A percentile compares a stretch with the other conserved stretches of the same genome.
These are phyloP conservation scores for Phytophthora ramorum DNA, from an alignment of 352 stramenopile species.

Conservation along the genomic window DNA sequence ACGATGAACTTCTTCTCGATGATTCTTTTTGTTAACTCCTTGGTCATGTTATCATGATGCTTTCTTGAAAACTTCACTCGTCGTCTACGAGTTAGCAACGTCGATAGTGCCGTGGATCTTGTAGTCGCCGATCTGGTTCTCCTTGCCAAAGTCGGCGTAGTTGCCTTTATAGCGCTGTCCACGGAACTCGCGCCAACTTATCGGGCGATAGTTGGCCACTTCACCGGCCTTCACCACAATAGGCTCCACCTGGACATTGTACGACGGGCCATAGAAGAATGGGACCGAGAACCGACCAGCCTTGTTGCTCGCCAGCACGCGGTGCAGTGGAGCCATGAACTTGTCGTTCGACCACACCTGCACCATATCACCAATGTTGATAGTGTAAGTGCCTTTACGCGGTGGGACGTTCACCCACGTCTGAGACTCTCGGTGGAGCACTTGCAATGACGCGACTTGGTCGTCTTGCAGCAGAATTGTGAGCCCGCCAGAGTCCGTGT, in stretches of 20 bases:
- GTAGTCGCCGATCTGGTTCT: constrained; percentile 93
- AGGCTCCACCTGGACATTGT: constrained; percentile 57
- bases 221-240: constrained; percentile 54
- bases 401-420: too few species aligned
- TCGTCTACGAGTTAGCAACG: constrained; percentile 10
- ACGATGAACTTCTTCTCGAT: too few species aligned
- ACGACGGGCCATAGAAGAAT: constrained; percentile 79
- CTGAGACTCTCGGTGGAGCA: constrained; percentile 47
- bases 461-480: constrained; percentile 63
- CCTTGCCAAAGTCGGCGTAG: constrained; percentile 88
- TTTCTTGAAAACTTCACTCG: too few species aligned
- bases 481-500: constrained; percentile 52
- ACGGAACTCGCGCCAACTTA: constrained; percentile 90
- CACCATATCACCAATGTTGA: constrained; percentile 72
- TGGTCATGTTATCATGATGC: too few species aligned
- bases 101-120: constrained; percentile 24
- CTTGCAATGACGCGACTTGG: constrained; percentile 47
- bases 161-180: constrained; percentile 89
- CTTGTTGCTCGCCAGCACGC: constrained; percentile 44
- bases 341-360: constrained; percentile 67
- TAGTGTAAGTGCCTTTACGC: constrained; percentile 33
- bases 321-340: constrained; percentile 59
- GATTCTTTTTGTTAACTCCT: too few species aligned
- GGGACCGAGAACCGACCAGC: constrained; percentile 52
- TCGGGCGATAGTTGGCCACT: constrained; percentile 62